These are phyloP conservation scores for Gynandropsis gynandra DNA, from an alignment of 345 rosid species.

Conservation along the genomic window DNA sequence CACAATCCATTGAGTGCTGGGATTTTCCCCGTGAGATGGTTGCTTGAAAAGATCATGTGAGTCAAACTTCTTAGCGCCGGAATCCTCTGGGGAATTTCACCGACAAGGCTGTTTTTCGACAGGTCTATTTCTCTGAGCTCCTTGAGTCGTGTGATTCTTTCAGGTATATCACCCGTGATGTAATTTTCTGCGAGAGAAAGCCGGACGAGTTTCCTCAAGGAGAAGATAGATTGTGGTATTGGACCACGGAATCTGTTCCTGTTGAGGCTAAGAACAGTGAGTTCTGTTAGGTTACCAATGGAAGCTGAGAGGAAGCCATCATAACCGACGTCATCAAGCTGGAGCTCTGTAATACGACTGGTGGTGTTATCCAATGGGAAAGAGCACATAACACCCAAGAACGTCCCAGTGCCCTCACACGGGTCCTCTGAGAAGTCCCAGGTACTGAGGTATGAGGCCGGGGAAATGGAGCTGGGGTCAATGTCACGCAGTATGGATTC, in stretches of 20 bases:
- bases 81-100: conserved; percentile 34
- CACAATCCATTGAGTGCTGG: conserved; percentile 42
- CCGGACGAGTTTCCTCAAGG: conserved; percentile 37
- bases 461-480: conserved; percentile 41
- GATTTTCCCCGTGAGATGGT: conserved; percentile 40
- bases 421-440: conserved; percentile 59
- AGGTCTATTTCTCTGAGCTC: conserved; percentile 33
- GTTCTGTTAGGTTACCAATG: conserved; percentile 46
- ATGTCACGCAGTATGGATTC: conserved; percentile 29
- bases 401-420: conserved; percentile 34
- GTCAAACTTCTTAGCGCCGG: conserved; percentile 35
- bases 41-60: conserved; percentile 31
- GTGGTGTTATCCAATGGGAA: conserved; percentile 34
- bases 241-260: conserved; percentile 51
- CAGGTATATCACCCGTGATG: conserved; percentile 44
- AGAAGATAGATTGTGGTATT: conserved; percentile 36
- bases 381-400: conserved; percentile 48
- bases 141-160: conserved; percentile 27
- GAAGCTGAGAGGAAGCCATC: conserved; percentile 46
- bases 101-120: conserved; percentile 41
- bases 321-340: conserved; percentile 46
- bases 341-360: conserved; percentile 34
- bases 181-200: conserved; percentile 32
- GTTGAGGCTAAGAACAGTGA: conserved; percentile 37
- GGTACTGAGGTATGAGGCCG: conserved; percentile 37